Base-by-base conservation (phyloP, 164 flowering plant genomes). In the Macadamia integrifolia region DNA sequence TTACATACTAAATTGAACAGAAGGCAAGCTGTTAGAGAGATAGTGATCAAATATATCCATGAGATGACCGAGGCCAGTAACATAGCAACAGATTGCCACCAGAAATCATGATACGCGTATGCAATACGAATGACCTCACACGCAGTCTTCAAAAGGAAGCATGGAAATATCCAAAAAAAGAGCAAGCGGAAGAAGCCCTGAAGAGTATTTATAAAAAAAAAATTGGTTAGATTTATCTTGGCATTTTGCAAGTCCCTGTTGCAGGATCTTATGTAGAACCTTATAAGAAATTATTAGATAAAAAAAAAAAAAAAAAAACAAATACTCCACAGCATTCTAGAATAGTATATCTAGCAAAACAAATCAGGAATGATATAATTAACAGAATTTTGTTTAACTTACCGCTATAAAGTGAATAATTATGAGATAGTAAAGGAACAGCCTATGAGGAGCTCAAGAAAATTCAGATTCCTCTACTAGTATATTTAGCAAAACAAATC, bases 1-100 rank as follows among this genome's bases (percentile, higher is more conserved):
- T 84, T 88, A 88, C 98, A 90, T 55, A 92, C 87, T 72, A 93
- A 65, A 76, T 87, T 83, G 79, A 93, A 92, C 79, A 93, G 57
- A 53, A 80, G 44, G 71, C 89, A 79, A 68, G 92, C 87, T 65
- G 89, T 76, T 69, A 93, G 71, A 80, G 81, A 84, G 66, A 91
- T 79, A 17, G 74, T 73, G 63, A 87, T 83, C 74, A 84, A 70
- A 66, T 86, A 93, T 63, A 86, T 82, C 97, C 96, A 91, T 29
- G 96, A 86, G 32, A 86, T 56, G 66, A 87, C 65, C 68, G 84
- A 74, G 65, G 86, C 81, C 0, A 87, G 30, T 7, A 80, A 74
- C 62, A 85, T 69, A 15, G 72, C 80, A 72, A 77, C 42, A 29
- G 96, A 82, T 29, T 71, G 76, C 92, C 88, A 86, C 94, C 86